phyloP scores from a whole-genome alignment of 441 rosid genomes.

The Syzygium malaccense region DNA sequence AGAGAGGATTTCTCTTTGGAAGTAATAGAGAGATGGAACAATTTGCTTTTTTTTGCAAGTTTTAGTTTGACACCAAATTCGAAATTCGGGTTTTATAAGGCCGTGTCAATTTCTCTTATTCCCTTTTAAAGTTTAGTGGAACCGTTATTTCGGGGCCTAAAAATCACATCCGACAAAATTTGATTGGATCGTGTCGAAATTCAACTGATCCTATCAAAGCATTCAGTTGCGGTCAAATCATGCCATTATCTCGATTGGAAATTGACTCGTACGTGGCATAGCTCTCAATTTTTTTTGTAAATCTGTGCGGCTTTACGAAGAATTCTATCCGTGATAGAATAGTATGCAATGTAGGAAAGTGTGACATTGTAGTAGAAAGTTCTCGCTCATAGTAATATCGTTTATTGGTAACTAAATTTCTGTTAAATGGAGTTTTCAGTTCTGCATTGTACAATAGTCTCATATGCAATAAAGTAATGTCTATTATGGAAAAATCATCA shows the following conservation, averaged over 20 bases:
- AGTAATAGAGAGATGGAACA: not conserved
- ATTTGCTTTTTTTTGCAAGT: not conserved
- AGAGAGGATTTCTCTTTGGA: not conserved
- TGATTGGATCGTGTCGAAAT: rapidly evolving
- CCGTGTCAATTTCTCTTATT: not conserved
- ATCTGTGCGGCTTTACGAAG: no score
- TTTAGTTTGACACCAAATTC: not conserved
- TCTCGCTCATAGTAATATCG: rapidly evolving
- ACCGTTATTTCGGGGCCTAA: rapidly evolving
- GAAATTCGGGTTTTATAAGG: not conserved
- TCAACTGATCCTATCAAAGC: rapidly evolving
- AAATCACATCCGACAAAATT: not conserved
- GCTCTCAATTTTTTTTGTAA: not conserved
- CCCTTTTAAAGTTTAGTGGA: not conserved
- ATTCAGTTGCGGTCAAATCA: rapidly evolving
- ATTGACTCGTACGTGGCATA: rapidly evolving
- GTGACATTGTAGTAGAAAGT: not conserved
- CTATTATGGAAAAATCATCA: not conserved
- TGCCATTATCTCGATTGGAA: rapidly evolving
- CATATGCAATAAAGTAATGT: not conserved
- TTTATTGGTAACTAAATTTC: no score
- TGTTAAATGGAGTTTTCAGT: not conserved
- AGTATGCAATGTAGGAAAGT: not conserved
- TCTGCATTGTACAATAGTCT: not conserved
- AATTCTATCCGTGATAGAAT: rapidly evolving